Percentiles rank a stretch among this genome's conserved stretches.
phyloP scores from a whole-genome alignment of 345 rosid species.

The Punica granatum region DNA sequence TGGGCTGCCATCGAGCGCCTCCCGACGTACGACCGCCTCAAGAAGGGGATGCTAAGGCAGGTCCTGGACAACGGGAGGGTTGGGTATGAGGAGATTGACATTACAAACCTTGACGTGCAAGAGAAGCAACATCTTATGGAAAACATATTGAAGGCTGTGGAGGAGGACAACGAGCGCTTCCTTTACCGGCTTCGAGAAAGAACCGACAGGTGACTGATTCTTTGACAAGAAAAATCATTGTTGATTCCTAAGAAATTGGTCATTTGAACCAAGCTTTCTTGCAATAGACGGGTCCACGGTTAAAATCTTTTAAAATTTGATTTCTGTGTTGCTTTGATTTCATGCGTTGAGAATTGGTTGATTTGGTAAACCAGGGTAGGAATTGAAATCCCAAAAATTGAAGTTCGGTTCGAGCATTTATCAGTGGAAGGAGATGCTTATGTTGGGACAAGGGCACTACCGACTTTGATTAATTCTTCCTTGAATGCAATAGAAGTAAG shows the following conservation, averaged over 20 bases:
- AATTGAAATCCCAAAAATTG: slow-evolving; percentile 42
- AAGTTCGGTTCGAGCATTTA: slow-evolving; percentile 38
- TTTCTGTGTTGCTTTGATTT: not conserved
- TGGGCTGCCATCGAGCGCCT: slow-evolving; percentile 62
- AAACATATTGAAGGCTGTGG: slow-evolving; percentile 39
- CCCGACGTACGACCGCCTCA: slow-evolving; percentile 44
- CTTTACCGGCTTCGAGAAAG: slow-evolving; percentile 36
- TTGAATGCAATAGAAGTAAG: slow-evolving; percentile 39
- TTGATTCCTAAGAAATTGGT: no score
- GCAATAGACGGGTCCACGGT: no score
- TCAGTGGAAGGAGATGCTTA: slow-evolving; percentile 49
- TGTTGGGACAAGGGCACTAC: slow-evolving; percentile 49
- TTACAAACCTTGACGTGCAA: slow-evolving; percentile 28
- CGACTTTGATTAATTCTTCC: slow-evolving; percentile 34
- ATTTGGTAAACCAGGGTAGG: slow-evolving; percentile 31
- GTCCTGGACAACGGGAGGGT: slow-evolving; percentile 29
- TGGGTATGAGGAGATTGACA: slow-evolving; percentile 37
- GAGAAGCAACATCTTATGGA: slow-evolving; percentile 34
- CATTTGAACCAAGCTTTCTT: no score
- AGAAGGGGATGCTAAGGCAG: slow-evolving; percentile 29
- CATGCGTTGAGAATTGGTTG: not conserved
- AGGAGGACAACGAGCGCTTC: slow-evolving; percentile 50
- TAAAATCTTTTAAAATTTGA: not conserved
- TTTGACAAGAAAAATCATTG: no score
- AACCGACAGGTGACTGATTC: slow-evolving; percentile 35